A percentile compares a stretch with the other conserved stretches of the same genome.
Conservation (phyloP, 129 eudicot species). For the Calendula officinalis region DNA sequence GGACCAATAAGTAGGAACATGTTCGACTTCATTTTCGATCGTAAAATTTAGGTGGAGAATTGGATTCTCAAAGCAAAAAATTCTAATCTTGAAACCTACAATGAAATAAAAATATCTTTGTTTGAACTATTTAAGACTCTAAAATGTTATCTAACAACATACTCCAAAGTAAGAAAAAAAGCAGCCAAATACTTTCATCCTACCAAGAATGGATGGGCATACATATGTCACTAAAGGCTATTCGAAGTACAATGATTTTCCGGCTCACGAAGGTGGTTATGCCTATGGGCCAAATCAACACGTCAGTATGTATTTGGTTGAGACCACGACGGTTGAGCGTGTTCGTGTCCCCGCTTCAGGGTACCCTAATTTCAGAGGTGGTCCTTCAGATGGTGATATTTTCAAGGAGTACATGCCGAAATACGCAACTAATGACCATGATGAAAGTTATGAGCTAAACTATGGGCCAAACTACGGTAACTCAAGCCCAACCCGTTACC, state of each 20-base stretch:
- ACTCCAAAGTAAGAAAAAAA: not conserved
- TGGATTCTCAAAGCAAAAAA: conserved; percentile 27
- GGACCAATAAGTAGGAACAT: conserved; percentile 24
- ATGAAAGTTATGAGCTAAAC: conserved; percentile 3
- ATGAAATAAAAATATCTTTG: conserved; percentile 13
- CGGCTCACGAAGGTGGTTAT: conserved; percentile 15
- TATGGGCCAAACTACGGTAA: conserved; percentile 14
- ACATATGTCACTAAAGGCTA: conserved; percentile 15
- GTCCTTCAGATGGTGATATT: not conserved
- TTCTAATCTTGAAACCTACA: not conserved
- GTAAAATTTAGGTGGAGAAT: conserved; percentile 30
- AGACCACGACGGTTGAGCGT: conserved; percentile 29
- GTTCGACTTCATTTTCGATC: conserved; percentile 35
- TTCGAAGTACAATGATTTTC: conserved; percentile 19
- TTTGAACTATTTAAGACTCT: conserved; percentile 28
- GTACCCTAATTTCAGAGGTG: conserved; percentile 13
- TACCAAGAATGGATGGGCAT: conserved; percentile 23
- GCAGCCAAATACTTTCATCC: not conserved
- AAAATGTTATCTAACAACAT: not conserved
- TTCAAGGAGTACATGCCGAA: not conserved
- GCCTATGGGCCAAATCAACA: conserved; percentile 13
- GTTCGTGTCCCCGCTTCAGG: conserved; percentile 17
- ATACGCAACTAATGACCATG: conserved; percentile 5
- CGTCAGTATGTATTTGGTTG: conserved; percentile 23
- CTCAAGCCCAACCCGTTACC: conserved; percentile 13